Conservation (phyloP, 495 filamentous ascomycete species). For the Xylaria intraflava region DNA sequence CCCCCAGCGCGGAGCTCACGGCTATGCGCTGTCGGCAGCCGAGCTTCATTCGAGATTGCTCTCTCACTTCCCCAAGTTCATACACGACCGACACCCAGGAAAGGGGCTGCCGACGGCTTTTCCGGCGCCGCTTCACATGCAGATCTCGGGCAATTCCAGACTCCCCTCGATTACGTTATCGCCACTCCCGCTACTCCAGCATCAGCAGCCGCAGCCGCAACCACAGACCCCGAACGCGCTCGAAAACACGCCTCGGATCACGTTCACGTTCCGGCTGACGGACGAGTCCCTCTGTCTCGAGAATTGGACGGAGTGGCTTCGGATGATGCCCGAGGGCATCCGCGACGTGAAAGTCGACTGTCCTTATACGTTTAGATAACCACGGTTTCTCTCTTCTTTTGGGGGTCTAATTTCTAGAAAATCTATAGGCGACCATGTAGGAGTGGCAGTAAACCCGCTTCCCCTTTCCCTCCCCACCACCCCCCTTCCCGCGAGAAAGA, state of each 20-base stretch:
- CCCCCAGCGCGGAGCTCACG: constrained; percentile 25
- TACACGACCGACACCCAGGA: constrained; percentile 37
- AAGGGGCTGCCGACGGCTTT: constrained; percentile 34
- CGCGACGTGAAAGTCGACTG: constrained; percentile 41
- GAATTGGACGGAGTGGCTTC: constrained; percentile 43
- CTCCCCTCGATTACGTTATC: constrained; percentile 41
- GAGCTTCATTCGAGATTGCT: constrained; percentile 42
- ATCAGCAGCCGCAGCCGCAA: constrained; percentile 20
- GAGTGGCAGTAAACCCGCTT: too few species aligned
- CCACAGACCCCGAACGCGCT: constrained; percentile 5
- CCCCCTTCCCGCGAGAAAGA: neutral
- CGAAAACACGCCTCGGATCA: constrained; percentile 15
- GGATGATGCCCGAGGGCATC: constrained; percentile 45
- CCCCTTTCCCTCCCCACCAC: neutral
- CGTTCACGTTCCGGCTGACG: constrained; percentile 37
- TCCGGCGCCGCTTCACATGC: constrained; percentile 41
- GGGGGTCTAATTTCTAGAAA: too few species aligned
- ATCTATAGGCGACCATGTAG: too few species aligned
- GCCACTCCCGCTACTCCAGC: constrained; percentile 33
- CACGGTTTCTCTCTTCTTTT: too few species aligned
- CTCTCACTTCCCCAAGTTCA: constrained; percentile 35
- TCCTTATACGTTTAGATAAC: constrained; percentile 42
- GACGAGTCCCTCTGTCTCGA: constrained; percentile 36
- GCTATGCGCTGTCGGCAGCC: constrained; percentile 35
- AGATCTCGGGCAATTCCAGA: constrained; percentile 37